Evolutionary conservation across 2,329 filamentous ascomycete species (phyloP).

Genomic region (Aspergillus vadensis): DNA sequence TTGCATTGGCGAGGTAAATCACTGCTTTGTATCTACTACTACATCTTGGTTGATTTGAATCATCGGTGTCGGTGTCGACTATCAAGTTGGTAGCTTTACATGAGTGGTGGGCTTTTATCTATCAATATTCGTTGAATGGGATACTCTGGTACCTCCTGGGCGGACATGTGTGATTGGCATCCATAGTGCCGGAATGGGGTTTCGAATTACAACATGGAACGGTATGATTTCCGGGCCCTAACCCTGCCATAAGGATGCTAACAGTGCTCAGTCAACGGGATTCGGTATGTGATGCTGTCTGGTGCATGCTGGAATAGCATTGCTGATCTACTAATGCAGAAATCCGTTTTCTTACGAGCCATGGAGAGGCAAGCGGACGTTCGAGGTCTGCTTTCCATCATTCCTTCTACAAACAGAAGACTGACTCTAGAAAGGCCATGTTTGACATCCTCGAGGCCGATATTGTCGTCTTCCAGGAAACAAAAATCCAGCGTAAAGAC

Average conservation of each 20-base stretch:
- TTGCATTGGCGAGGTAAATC: no score
- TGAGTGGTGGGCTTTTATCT: background rate
- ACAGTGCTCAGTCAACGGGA: slow-evolving; percentile 68
- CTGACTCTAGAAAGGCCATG: slow-evolving; percentile 65
- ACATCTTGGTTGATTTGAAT: background rate
- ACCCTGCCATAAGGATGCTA: slow-evolving; percentile 23
- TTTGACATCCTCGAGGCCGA: slow-evolving; percentile 91
- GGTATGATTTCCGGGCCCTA: slow-evolving; percentile 53
- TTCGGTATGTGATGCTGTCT: slow-evolving; percentile 55
- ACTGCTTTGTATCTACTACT: background rate
- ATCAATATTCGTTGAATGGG: background rate
- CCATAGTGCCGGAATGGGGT: slow-evolving; percentile 57
- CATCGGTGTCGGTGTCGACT: background rate
- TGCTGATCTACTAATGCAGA: slow-evolving; percentile 44
- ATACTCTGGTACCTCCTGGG: background rate
- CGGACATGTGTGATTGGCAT: slow-evolving; percentile 20
- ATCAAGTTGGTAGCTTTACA: background rate
- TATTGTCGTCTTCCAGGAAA: slow-evolving; percentile 92
- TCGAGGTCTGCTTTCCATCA: slow-evolving; percentile 55
- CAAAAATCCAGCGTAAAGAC: slow-evolving; percentile 93
- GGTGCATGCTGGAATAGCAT: background rate
- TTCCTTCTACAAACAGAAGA: background rate
- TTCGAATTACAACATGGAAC: slow-evolving; percentile 87
- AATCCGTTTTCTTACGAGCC: slow-evolving; percentile 84
- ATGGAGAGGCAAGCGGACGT: slow-evolving; percentile 72